Evolutionary conservation across 352 stramenopile genomes (phyloP), one percentile per base, ranked within the genome.

Genomic region (Pythium rishiriense): DNA sequence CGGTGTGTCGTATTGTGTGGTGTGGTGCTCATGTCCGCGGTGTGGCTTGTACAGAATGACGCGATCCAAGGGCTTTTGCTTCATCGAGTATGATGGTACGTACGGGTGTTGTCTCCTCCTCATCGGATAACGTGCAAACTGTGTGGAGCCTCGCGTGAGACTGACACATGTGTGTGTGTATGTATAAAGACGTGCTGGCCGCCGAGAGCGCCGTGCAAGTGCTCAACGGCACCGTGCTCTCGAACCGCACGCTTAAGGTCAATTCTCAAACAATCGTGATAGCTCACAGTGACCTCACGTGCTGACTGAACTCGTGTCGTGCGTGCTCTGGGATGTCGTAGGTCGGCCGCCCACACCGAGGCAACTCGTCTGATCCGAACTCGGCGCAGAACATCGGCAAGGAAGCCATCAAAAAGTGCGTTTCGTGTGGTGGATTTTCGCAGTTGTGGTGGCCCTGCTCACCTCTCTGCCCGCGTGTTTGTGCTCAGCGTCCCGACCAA

Each of bases 11-110:
- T 66, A 28, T 29, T 25, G 41, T 22, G 39, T 57, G 25, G 14
- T 53, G 12, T 41, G 26, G 12, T 58, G 14, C 25, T 11, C 22
- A 22, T 56, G 19, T 7, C 43, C 51, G 35, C 41, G 45, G 9
- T 53, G 28, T 11, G 37, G 41, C 11, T 65, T 26, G 12, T 22
- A 17, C 26, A 93, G 84, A 21, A 75, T 76, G 6, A 75, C 72
- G 10, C 77, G 84, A 26, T 93, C 84, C 10, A 93, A 93, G 61
- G 84, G 84, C 0, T 93, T 91, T 50, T 93, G 84, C 65, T 93
- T 93, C 61, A 69, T 93, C 56, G 84, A 93, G 55, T 93, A 88
- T 37, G 80, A 93, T 45, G 75, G 75, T 83, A 41, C 14, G 26
- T 12, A 10, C 33, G 7, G 2, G 17, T 10, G 17, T 15, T 39